These are phyloP conservation scores for Echites panduratus DNA, from an alignment of 257 asterid species.

Conservation along the genomic window DNA sequence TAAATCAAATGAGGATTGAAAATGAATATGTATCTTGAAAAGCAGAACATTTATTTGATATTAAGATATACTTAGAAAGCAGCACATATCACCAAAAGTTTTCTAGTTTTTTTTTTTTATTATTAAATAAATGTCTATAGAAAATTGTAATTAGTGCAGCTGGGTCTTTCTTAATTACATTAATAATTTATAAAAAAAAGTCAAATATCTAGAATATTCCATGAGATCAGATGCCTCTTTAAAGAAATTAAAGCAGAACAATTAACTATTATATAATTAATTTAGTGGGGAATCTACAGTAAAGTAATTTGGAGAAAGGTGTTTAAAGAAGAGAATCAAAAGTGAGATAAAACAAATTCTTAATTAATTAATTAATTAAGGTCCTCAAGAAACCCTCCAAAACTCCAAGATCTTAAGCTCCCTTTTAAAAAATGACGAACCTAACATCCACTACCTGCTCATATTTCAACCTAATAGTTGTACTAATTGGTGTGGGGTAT, in stretches of 20 bases:
- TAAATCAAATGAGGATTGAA: too few relatives aligned
- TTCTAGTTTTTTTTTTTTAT: too few relatives aligned
- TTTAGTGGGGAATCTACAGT: conserved; percentile 11
- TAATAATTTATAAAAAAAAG: background rate
- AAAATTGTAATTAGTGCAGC: too few relatives aligned
- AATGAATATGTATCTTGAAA: too few relatives aligned
- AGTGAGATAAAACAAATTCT: background rate
- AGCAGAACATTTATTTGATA: too few relatives aligned
- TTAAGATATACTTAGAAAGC: too few relatives aligned
- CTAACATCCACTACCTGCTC: conserved; percentile 1
- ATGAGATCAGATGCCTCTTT: conserved; percentile 16
- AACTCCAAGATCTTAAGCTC: conserved; percentile 3
- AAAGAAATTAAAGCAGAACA: conserved; percentile 8
- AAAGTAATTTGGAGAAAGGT: conserved; percentile 7
- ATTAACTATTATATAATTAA: too few relatives aligned
- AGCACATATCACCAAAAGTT: too few relatives aligned
- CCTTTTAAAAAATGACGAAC: background rate
- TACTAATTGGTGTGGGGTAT: background rate
- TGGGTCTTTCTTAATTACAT: too few relatives aligned
- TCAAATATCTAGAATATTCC: background rate
- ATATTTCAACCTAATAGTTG: background rate
- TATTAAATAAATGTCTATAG: too few relatives aligned
- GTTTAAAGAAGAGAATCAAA: background rate
- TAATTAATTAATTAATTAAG: too few relatives aligned
- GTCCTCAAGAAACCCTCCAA: background rate